Evolutionary conservation across 2,329 filamentous ascomycete genomes (phyloP).

Genomic region (Aspergillus quadricinctus): DNA sequence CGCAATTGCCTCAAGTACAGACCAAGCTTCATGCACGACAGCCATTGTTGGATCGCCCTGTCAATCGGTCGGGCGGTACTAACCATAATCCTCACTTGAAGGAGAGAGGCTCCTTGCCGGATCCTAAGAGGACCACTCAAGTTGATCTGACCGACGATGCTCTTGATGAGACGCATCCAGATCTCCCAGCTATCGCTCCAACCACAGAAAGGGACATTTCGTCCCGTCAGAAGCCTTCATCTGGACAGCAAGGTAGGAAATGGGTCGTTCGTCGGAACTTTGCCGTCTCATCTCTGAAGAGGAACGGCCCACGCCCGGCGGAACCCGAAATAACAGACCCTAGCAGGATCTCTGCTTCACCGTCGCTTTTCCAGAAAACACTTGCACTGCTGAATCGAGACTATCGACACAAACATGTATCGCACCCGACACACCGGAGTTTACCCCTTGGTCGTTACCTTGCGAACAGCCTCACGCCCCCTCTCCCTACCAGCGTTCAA

Average conservation of each 20-base stretch:
- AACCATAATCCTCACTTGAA: not conserved
- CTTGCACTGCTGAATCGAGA: slow-evolving; percentile 30
- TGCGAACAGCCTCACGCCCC: slow-evolving; percentile 12
- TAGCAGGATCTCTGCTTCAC: slow-evolving; percentile 11
- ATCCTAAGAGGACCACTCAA: not conserved
- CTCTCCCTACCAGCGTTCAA: slow-evolving; percentile 1
- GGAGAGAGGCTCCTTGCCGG: slow-evolving; percentile 2
- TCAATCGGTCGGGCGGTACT: slow-evolving; percentile 10
- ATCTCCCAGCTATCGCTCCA: not conserved
- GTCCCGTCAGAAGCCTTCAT: not conserved
- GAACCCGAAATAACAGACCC: slow-evolving; percentile 24
- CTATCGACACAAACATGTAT: slow-evolving; percentile 19
- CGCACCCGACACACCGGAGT: slow-evolving; percentile 17
- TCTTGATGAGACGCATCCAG: slow-evolving; percentile 1
- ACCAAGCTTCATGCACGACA: slow-evolving; percentile 18
- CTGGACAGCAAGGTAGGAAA: slow-evolving; percentile 21
- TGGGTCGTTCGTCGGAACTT: slow-evolving; percentile 33
- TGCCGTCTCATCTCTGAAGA: slow-evolving; percentile 33
- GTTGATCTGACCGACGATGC: slow-evolving; percentile 2
- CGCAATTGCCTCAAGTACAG: slow-evolving; percentile 14
- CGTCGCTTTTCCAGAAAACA: slow-evolving; percentile 27
- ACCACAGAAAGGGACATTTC: not conserved
- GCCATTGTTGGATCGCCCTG: slow-evolving; percentile 18
- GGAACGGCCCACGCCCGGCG: slow-evolving; percentile 33
- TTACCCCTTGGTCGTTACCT: slow-evolving; percentile 37